phyloP scores from a whole-genome alignment of 441 rosid genomes.

The Theobroma grandiflorum region DNA sequence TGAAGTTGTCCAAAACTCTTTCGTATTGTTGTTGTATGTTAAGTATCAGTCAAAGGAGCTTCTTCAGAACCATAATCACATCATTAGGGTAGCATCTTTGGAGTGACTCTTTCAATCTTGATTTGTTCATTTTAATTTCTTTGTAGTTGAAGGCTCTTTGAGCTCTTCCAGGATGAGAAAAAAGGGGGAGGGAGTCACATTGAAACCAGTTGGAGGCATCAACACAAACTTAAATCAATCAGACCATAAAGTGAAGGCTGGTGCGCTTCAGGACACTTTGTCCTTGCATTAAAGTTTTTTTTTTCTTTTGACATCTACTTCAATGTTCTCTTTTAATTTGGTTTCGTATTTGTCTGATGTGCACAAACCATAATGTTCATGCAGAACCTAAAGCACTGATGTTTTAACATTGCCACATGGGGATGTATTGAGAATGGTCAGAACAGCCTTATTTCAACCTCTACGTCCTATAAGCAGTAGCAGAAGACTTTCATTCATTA shows the following conservation, averaged over 20 bases:
- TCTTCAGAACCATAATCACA: background rate
- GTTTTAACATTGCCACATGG: conserved; percentile 27
- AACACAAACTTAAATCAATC: conserved; percentile 26
- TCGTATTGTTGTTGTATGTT: background rate
- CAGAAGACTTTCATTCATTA: background rate
- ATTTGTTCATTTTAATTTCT: conserved; percentile 6
- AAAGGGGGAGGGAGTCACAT: conserved; percentile 44
- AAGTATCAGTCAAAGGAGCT: background rate
- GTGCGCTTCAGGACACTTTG: conserved; percentile 32
- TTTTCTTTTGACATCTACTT: background rate
- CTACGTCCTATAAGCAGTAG: background rate
- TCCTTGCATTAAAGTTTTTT: background rate
- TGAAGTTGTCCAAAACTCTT: background rate
- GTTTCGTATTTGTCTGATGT: conserved; percentile 14
- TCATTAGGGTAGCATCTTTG: conserved; percentile 7
- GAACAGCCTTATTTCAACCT: background rate
- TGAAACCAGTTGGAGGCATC: conserved; percentile 31
- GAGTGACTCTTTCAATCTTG: conserved; percentile 7
- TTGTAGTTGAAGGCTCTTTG: conserved; percentile 78
- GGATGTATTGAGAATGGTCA: background rate
- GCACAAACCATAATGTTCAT: conserved; percentile 17
- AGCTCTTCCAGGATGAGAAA: conserved; percentile 65
- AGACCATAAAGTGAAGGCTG: conserved; percentile 31
- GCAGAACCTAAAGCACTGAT: conserved; percentile 40
- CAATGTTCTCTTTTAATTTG: conserved; percentile 7